phyloP scores from a whole-genome alignment of 176 grass and related monocot genomes.

The Aegilops umbellulata region DNA sequence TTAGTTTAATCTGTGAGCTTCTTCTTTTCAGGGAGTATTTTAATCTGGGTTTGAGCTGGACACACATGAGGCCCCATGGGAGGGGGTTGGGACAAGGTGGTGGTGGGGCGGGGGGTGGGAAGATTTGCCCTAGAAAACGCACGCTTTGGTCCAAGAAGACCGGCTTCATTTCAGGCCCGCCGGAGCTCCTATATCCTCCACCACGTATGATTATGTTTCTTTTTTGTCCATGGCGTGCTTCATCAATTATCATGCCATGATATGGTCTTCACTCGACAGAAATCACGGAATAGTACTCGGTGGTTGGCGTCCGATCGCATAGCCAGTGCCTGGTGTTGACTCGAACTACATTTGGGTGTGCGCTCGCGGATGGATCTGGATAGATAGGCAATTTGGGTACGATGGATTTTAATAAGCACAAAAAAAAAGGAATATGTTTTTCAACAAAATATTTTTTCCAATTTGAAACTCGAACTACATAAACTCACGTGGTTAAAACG shows the following conservation, averaged over 20 bases:
- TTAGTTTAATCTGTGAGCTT: slow-evolving; percentile 11
- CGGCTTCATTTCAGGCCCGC: background rate
- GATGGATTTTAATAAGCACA: background rate
- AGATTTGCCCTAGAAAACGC: background rate
- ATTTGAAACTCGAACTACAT: background rate
- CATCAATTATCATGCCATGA: background rate
- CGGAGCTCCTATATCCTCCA: background rate
- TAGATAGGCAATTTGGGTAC: no score
- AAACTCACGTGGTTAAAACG: background rate
- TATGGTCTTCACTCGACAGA: background rate
- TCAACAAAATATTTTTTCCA: background rate
- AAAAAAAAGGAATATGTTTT: background rate
- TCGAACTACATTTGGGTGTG: background rate
- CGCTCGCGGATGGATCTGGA: no score
- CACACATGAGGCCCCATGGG: background rate
- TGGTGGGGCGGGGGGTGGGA: background rate
- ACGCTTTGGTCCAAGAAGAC: slow-evolving; percentile 16
- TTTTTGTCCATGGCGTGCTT: background rate
- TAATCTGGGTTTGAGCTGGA: slow-evolving; percentile 25
- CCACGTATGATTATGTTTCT: background rate
- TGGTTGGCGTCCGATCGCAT: background rate
- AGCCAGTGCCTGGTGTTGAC: no score
- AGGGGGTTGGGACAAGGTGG: background rate
- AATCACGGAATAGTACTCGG: background rate
- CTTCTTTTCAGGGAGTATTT: background rate